Conservation (phyloP, 192 early-diverging fungal genomes). For the Cladochytrium replicatum region DNA sequence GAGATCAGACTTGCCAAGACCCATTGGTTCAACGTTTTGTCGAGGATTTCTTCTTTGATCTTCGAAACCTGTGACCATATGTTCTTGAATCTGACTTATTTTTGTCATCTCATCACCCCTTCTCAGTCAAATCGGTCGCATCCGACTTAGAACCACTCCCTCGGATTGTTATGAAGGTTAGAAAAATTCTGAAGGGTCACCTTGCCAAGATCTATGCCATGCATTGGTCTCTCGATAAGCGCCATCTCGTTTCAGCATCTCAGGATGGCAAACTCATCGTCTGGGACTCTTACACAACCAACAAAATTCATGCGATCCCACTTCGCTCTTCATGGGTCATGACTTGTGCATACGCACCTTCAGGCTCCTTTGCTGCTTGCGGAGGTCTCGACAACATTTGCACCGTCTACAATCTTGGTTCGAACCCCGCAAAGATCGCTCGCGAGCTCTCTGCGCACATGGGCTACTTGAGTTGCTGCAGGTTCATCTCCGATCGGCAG, state of each 20-base stretch:
- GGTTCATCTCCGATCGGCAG: slow-evolving; percentile 91
- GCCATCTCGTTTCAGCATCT: slow-evolving; percentile 95
- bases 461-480: slow-evolving; percentile 95
- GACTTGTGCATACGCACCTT: slow-evolving; percentile 98
- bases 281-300: slow-evolving; percentile 97
- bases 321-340: slow-evolving; percentile 99
- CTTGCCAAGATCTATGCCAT: slow-evolving; percentile 98
- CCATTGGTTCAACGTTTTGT: too few relatives aligned
- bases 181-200: slow-evolving; percentile 95
- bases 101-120: too few relatives aligned
- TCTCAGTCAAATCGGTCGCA: slow-evolving; percentile 79
- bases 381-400: slow-evolving; percentile 99
- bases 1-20: too few relatives aligned
- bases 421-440: slow-evolving; percentile 87
- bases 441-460: slow-evolving; percentile 94
- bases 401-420: slow-evolving; percentile 95
- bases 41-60: too few relatives aligned
- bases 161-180: slow-evolving; percentile 87
- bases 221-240: slow-evolving; percentile 97
- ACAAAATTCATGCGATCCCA: slow-evolving; percentile 98
- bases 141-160: slow-evolving; percentile 79
- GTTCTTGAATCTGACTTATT: too few relatives aligned
- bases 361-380: slow-evolving; percentile 96
- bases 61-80: too few relatives aligned
- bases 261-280: slow-evolving; percentile 99